Evolutionary conservation across 169 alveolate species (phyloP).

Genomic region (Eimeria tenella): DNA sequence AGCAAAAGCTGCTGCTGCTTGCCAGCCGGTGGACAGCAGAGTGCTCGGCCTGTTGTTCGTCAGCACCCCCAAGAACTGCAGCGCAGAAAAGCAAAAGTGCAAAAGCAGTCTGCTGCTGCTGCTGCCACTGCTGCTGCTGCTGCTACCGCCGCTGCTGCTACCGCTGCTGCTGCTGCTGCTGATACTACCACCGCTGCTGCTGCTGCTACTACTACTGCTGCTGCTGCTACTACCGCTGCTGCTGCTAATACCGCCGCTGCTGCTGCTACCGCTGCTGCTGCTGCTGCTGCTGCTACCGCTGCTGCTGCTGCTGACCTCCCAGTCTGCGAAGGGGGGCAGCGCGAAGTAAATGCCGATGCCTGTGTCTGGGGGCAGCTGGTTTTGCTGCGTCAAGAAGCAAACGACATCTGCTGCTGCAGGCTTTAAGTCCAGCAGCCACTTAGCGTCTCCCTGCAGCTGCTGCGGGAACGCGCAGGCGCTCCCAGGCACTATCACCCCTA

Average conservation of each 20-base stretch:
- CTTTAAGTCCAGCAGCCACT: neutral
- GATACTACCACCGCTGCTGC: neutral
- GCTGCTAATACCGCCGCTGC: neutral
- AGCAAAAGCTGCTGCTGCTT: neutral
- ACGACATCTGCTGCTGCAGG: slow-evolving; percentile 33
- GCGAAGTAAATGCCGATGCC: slow-evolving; percentile 70
- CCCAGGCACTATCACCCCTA: neutral
- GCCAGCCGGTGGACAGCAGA: slow-evolving; percentile 76
- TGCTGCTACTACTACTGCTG: neutral
- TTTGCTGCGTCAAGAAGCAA: slow-evolving; percentile 26
- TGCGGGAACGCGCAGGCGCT: neutral
- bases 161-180: slow-evolving; percentile 17
- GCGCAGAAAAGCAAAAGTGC: neutral
- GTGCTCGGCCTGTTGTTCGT: slow-evolving; percentile 62
- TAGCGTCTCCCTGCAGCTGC: neutral
- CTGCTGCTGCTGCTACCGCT: neutral
- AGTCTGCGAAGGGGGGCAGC: slow-evolving; percentile 51
- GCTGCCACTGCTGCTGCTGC: neutral
- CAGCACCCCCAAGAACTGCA: slow-evolving; percentile 71
- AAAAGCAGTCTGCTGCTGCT: neutral
- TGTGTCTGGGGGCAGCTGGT: slow-evolving; percentile 19
- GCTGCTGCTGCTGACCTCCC: slow-evolving; percentile 43
- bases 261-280: neutral
- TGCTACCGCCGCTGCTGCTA: neutral
- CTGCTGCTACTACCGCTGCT: neutral